A percentile compares a stretch with the other conserved stretches of the same genome.
Conservation (phyloP, 345 rosid genomes). For the Populus deltoides region DNA sequence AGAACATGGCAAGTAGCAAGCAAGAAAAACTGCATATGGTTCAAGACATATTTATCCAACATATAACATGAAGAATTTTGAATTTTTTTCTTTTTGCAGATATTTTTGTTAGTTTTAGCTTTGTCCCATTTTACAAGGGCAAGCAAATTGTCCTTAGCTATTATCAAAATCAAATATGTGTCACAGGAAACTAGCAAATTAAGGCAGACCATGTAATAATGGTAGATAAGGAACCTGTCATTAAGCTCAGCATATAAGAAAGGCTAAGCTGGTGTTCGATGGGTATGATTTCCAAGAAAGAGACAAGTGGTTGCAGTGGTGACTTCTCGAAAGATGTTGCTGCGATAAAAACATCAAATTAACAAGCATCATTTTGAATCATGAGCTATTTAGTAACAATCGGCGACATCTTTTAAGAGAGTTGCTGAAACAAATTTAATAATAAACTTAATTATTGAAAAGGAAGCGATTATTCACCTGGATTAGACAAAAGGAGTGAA, state of each 20-base stretch:
- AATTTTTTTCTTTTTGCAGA: no score
- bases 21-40: no score
- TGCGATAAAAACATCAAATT: conserved; percentile 34
- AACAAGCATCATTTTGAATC: not conserved
- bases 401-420: no score
- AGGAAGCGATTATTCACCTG: conserved; percentile 38
- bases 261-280: conserved; percentile 28
- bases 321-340: conserved; percentile 72
- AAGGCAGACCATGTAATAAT: conserved; percentile 10
- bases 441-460: no score
- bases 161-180: not conserved
- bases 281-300: conserved; percentile 54
- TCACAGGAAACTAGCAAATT: conserved; percentile 2
- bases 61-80: no score
- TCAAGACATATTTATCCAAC: no score
- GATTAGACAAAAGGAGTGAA: conserved; percentile 55
- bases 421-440: no score
- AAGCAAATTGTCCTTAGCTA: no score
- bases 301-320: conserved; percentile 47
- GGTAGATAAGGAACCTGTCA: conserved; percentile 42
- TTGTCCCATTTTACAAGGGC: no score
- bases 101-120: no score
- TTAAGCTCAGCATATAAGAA: conserved; percentile 36
- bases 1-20: no score
- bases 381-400: no score